These are phyloP conservation scores for Vigna nakashimae DNA, from an alignment of 306 rosid species.

Conservation along the genomic window DNA sequence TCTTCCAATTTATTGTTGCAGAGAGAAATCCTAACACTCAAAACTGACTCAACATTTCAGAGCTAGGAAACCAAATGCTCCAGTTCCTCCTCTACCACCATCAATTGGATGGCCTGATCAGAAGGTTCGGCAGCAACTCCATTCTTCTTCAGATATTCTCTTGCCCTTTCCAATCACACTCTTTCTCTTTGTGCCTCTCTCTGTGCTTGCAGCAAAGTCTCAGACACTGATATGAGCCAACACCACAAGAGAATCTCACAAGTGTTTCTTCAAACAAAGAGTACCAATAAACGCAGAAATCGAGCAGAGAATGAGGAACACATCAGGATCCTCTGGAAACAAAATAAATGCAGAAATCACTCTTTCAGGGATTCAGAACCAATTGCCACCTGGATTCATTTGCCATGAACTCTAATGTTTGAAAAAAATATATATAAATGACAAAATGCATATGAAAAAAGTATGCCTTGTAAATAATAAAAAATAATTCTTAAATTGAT, in stretches of 20 bases:
- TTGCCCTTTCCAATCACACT: slow-evolving; percentile 49
- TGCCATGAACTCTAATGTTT: no score
- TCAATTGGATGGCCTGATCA: slow-evolving; percentile 46
- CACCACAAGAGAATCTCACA: slow-evolving; percentile 31
- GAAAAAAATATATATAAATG: no score
- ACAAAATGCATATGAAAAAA: no score
- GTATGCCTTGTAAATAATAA: no score
- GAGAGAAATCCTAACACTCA: not conserved
- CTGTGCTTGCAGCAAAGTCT: slow-evolving; percentile 3
- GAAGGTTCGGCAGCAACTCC: slow-evolving; percentile 45
- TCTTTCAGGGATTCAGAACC: slow-evolving; percentile 29
- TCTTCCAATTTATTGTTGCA: slow-evolving; percentile 6
- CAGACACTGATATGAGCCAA: slow-evolving; percentile 34
- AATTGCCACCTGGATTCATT: not conserved
- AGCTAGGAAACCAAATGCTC: slow-evolving; percentile 38
- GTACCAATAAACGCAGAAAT: slow-evolving; percentile 20
- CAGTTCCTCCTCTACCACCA: slow-evolving; percentile 46
- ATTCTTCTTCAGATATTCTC: slow-evolving; percentile 62
- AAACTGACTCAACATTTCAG: slow-evolving; percentile 47
- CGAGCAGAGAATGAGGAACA: not conserved
- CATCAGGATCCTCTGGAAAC: slow-evolving; percentile 19
- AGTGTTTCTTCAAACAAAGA: slow-evolving; percentile 12
- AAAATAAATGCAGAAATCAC: slow-evolving; percentile 13
- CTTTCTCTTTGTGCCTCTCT: slow-evolving; percentile 45
- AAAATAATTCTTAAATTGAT: no score